These are phyloP conservation scores for Fusarium beomiforme DNA, from an alignment of 2,329 filamentous ascomycete species.

Conservation along the genomic window DNA sequence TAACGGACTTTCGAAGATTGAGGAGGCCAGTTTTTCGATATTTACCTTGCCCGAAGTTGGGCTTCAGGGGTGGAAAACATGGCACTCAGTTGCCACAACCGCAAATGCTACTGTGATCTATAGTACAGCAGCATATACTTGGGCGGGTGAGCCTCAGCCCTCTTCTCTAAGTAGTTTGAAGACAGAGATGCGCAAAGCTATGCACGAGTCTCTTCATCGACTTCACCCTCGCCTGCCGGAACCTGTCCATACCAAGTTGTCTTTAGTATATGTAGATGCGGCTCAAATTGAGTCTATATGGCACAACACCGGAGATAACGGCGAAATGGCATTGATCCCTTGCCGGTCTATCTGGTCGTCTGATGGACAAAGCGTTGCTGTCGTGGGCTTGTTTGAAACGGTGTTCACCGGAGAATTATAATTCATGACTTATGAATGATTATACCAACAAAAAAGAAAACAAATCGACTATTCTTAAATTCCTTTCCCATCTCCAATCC, in stretches of 20 bases:
- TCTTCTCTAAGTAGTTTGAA: constrained; percentile 14
- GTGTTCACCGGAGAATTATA: constrained; percentile 12
- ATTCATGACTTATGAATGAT: constrained; percentile 20
- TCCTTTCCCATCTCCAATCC: neutral
- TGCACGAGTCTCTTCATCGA: constrained; percentile 37
- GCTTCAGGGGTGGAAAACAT: constrained; percentile 42
- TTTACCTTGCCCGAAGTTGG: constrained; percentile 25
- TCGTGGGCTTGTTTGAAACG: constrained; percentile 48
- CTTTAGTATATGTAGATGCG: constrained; percentile 48
- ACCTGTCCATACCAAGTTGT: constrained; percentile 34
- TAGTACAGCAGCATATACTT: constrained; percentile 41
- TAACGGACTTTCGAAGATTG: constrained; percentile 61
- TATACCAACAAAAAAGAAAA: neutral
- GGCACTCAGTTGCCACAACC: constrained; percentile 43
- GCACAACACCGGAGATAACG: constrained; percentile 3
- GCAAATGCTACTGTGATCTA: constrained; percentile 43
- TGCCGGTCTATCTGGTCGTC: constrained; percentile 51
- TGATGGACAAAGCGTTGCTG: constrained; percentile 45
- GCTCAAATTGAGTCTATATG: constrained; percentile 28
- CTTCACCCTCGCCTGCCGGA: constrained; percentile 26
- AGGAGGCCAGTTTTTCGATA: constrained; percentile 43
- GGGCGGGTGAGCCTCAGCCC: neutral
- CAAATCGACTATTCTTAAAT: neutral
- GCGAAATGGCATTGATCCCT: constrained; percentile 44
- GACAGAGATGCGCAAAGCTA: constrained; percentile 30